These are phyloP conservation scores for Daldinia grandis DNA, from an alignment of 495 filamentous ascomycete genomes.

Conservation along the genomic window DNA sequence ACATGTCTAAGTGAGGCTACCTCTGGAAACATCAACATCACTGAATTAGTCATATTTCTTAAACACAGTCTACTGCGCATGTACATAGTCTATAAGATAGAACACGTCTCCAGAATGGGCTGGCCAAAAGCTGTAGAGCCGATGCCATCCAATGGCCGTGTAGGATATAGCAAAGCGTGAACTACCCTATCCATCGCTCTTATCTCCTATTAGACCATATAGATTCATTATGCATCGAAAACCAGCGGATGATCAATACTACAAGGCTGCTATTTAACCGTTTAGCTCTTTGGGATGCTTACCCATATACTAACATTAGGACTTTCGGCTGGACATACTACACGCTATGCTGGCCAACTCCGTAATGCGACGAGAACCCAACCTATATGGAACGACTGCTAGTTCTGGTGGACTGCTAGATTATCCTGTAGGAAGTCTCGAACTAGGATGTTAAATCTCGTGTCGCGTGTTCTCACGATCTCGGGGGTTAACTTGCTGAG, in stretches of 20 bases:
- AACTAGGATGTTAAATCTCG: conserved; percentile 57
- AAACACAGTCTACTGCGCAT: no score
- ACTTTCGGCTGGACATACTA: conserved; percentile 7
- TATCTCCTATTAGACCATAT: background rate
- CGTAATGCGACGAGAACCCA: background rate
- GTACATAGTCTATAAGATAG: no score
- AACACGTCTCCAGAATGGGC: background rate
- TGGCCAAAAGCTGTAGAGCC: background rate
- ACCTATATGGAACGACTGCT: background rate
- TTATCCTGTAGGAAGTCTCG: conserved; percentile 56
- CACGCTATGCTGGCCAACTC: conserved; percentile 2
- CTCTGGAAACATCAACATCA: no score
- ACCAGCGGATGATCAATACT: background rate
- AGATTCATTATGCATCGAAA: background rate
- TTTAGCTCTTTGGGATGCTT: conserved; percentile 3
- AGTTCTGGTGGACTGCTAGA: conserved; percentile 24
- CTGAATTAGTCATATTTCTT: no score
- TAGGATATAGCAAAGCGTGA: background rate
- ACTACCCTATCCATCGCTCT: background rate
- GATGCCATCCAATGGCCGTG: background rate
- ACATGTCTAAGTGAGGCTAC: no score
- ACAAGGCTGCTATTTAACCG: background rate
- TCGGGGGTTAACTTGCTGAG: conserved; percentile 52
- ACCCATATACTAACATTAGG: conserved; percentile 7
- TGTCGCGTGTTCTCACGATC: conserved; percentile 48